Conservation (phyloP, 2,329 filamentous ascomycete species). For the Macrophomina phaseolina region DNA sequence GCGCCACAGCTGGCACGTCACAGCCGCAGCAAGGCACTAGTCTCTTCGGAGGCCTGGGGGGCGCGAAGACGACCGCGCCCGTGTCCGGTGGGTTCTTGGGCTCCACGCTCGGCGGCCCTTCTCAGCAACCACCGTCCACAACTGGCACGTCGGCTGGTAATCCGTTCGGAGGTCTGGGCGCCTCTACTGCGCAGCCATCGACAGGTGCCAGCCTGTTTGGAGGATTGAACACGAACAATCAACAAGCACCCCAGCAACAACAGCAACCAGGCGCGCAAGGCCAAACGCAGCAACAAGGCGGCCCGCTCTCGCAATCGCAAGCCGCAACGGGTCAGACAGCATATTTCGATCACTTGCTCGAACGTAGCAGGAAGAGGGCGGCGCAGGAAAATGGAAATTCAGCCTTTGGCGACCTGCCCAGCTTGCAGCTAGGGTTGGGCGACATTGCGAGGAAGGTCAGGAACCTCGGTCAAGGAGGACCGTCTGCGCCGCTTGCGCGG, state of each 20-base stretch:
- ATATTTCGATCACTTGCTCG: slow-evolving; percentile 69
- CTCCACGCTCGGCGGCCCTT: slow-evolving; percentile 15
- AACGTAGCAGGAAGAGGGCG: slow-evolving; percentile 70
- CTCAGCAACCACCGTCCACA: slow-evolving; percentile 29
- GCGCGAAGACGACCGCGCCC: slow-evolving; percentile 14
- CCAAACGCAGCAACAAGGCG: slow-evolving; percentile 35
- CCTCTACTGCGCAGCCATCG: slow-evolving; percentile 12
- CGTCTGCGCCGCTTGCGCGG: slow-evolving; percentile 55
- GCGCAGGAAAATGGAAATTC: slow-evolving; percentile 65
- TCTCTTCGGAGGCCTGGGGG: slow-evolving; percentile 10
- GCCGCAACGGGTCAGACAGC: slow-evolving; percentile 54
- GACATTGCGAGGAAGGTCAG: slow-evolving; percentile 80
- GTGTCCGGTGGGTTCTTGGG: slow-evolving; percentile 16
- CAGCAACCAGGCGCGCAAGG: slow-evolving; percentile 37
- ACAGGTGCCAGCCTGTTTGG: slow-evolving; percentile 10
- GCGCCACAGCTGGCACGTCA: neutral
- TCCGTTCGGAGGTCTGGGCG: slow-evolving; percentile 24
- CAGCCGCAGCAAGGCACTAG: slow-evolving; percentile 6
- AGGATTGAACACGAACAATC: slow-evolving; percentile 40
- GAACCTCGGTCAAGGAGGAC: slow-evolving; percentile 77
- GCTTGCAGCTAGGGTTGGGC: slow-evolving; percentile 86
- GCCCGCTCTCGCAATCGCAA: slow-evolving; percentile 41
- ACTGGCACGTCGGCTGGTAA: slow-evolving; percentile 29
- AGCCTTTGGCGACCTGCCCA: slow-evolving; percentile 78
- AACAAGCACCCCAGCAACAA: slow-evolving; percentile 36